Evolutionary conservation across 2,329 filamentous ascomycete genomes (phyloP).

Genomic region (Fusarium sp.): DNA sequence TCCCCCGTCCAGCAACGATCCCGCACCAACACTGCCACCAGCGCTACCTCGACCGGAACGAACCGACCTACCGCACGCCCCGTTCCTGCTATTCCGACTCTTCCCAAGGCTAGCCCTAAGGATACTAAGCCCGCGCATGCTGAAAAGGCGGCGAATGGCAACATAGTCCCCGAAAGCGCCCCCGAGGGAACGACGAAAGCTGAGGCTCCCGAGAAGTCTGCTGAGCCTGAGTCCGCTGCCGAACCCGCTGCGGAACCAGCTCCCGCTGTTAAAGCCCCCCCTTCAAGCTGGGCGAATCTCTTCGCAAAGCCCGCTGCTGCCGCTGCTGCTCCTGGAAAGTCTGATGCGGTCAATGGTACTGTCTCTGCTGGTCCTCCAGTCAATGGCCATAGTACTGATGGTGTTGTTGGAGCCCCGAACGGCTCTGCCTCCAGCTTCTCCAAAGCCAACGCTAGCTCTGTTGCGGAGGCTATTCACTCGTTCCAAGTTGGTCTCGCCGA

Average conservation of each 20-base stretch:
- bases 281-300: conserved; percentile 55
- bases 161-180: conserved; percentile 24
- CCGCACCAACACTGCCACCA: conserved; percentile 41
- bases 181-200: conserved; percentile 13
- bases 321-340: conserved; percentile 27
- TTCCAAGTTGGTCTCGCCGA: conserved; percentile 74
- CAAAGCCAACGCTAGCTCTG: conserved; percentile 64
- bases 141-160: conserved; percentile 42
- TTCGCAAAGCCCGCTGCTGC: conserved; percentile 49
- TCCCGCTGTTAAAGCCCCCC: conserved; percentile 46
- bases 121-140: conserved; percentile 42
- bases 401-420: conserved; percentile 22
- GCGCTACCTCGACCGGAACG: conserved; percentile 41
- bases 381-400: conserved; percentile 42
- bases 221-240: conserved; percentile 39
- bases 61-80: conserved; percentile 49
- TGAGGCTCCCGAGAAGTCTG: conserved; percentile 38
- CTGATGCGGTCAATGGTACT: conserved; percentile 44
- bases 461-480: conserved; percentile 80
- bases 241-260: conserved; percentile 19
- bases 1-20: conserved; percentile 47
- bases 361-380: conserved; percentile 19
- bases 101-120: conserved; percentile 55
- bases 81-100: conserved; percentile 59
- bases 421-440: conserved; percentile 51